Percentiles rank a stretch among this genome's conserved stretches.
Conservation (phyloP, 805 yeast genomes). For the Lachancea fermentati region DNA sequence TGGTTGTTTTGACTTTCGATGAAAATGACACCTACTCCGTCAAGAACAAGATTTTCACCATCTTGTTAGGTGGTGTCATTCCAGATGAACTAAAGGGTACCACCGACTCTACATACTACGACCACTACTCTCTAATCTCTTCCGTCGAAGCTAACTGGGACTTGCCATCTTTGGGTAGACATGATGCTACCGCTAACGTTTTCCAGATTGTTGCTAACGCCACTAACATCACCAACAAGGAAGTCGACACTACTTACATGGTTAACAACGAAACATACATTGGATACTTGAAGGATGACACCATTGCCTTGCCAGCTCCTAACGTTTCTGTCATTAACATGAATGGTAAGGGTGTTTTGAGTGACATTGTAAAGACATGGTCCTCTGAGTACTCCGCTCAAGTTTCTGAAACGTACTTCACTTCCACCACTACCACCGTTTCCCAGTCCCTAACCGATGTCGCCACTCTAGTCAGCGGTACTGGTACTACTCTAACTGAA, state of each 20-base stretch:
- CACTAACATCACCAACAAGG: constrained; percentile 28
- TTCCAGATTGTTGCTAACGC: constrained; percentile 38
- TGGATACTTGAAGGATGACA: constrained; percentile 31
- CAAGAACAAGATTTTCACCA: constrained; percentile 41
- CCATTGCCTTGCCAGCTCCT: constrained; percentile 33
- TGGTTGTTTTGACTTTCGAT: constrained; percentile 46
- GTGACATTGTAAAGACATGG: constrained; percentile 33
- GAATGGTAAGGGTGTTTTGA: constrained; percentile 33
- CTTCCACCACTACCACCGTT: constrained; percentile 32
- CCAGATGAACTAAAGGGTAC: constrained; percentile 39
- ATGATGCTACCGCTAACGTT: constrained; percentile 46
- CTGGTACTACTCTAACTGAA: constrained; percentile 9
- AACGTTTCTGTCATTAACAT: constrained; percentile 33
- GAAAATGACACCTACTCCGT: constrained; percentile 40
- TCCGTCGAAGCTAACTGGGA: constrained; percentile 47
- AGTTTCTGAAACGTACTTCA: constrained; percentile 25
- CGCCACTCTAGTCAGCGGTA: constrained; percentile 7
- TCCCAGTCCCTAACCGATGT: constrained; percentile 13
- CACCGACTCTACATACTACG: constrained; percentile 43
- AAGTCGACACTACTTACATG: constrained; percentile 32
- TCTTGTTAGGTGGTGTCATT: constrained; percentile 45
- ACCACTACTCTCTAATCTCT: constrained; percentile 48
- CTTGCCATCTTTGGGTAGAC: constrained; percentile 45
- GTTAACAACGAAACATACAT: constrained; percentile 32
- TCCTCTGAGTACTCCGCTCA: constrained; percentile 25